Evolutionary conservation across 225 moss, liverwort and hornwort genomes (phyloP), one percentile per base, ranked within the genome.

Genomic region (Marchantia paleacea): DNA sequence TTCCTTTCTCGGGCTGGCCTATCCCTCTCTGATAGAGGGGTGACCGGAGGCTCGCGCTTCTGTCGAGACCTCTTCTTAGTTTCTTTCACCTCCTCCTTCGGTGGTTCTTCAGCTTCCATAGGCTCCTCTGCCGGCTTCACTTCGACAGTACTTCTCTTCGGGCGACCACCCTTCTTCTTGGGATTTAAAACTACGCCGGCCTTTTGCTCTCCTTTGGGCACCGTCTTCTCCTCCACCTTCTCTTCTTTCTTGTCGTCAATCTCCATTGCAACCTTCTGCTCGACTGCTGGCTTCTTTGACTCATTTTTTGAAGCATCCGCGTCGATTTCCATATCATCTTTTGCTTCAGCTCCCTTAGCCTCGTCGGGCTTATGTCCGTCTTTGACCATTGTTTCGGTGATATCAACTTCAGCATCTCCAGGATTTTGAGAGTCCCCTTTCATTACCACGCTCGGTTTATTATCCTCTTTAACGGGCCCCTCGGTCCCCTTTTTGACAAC

Each of bases 1-100:
- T 95, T 95, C 63, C 95, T 87, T 83, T 93, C 92, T 16, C 93
- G 91, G 22, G 92, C 79, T 68, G 95, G 95, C 78, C 93, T 89
- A 12, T 92, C 91, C 64, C 89, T 84, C 54, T 89, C 90, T 77
- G 86, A 93, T 14, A 82, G 82, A 80, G 83, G 77, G 15, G 83
- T 76, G 15, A 71, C 60, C 10, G 84, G 18, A 63, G 26, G 82
- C 82, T 74, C 76, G 80, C 58, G 58, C 47, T 75, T 88, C 78
- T 85, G 78, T 72, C 87, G 63, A 16, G 79, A 63, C 72, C 85
- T 80, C 81, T 87, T 90, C 75, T 91, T 91, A 67, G 84, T 86
- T 47, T 60, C 60, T 39, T 77, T 49, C 22, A 1, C 30, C 49
- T 83, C 92, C 13, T 65, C 58, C 12, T 72, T 84, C 2, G 85